Evolutionary conservation across 441 rosid genomes (phyloP).

Genomic region (Croton setiger): DNA sequence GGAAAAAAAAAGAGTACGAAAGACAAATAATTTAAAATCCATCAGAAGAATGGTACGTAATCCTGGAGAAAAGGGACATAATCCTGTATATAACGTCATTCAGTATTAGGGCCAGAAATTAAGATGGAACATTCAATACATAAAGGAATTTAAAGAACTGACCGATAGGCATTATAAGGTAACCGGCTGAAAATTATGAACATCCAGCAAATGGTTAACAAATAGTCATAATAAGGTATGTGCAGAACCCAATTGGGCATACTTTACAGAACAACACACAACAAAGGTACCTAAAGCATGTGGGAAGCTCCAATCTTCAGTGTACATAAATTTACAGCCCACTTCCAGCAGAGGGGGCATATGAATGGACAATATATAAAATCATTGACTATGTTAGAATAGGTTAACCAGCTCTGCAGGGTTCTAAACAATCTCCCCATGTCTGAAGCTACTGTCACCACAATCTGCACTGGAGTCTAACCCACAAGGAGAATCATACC

Average conservation of each 20-base stretch:
- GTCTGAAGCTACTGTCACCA: constrained; percentile 79
- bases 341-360: constrained; percentile 29
- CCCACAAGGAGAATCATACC: constrained; percentile 97
- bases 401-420: constrained; percentile 32
- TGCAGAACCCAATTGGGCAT: constrained; percentile 44
- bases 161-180: constrained; percentile 23
- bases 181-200: constrained; percentile 27
- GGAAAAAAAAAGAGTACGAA: background rate
- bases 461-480: constrained; percentile 80
- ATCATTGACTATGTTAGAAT: constrained; percentile 39
- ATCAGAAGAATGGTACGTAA: background rate
- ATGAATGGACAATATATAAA: constrained; percentile 34
- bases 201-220: constrained; percentile 32
- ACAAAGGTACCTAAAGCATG: constrained; percentile 35
- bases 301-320: constrained; percentile 37
- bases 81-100: background rate
- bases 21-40: background rate
- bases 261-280: constrained; percentile 44
- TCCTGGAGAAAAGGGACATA: background rate
- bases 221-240: constrained; percentile 37
- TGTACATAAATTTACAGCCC: constrained; percentile 58
- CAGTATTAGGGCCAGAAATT: constrained; percentile 1
- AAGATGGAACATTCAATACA: constrained; percentile 11
- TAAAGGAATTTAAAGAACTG: constrained; percentile 24
- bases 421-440: constrained; percentile 72